phyloP scores from a whole-genome alignment of 2,329 filamentous ascomycete genomes.

The Ophiostoma tasmaniense region DNA sequence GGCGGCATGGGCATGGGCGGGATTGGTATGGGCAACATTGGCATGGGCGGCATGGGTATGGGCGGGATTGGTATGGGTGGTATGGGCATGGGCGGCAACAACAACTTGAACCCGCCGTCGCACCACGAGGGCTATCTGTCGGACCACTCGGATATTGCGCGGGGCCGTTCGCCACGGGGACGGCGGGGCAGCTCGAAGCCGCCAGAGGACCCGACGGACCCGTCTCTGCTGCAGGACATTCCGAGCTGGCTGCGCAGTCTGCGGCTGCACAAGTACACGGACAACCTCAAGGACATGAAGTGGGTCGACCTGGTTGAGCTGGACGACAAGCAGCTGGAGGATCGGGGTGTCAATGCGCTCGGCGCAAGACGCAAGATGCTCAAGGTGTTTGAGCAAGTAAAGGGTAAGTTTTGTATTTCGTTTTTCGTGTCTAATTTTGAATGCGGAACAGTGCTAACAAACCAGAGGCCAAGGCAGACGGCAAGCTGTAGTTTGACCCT shows the following conservation, averaged over 20 bases:
- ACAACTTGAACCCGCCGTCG: background rate
- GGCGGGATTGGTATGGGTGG: background rate
- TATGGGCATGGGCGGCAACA: background rate
- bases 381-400: conserved; percentile 97
- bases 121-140: conserved; percentile 77
- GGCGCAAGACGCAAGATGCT: conserved; percentile 96
- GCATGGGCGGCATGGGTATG: conserved; percentile 34
- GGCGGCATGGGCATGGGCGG: conserved; percentile 9
- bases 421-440: background rate
- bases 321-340: conserved; percentile 87
- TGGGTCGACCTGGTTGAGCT: conserved; percentile 90
- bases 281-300: conserved; percentile 93
- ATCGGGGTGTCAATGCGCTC: conserved; percentile 86
- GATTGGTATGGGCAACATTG: conserved; percentile 2
- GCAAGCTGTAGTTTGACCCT: conserved; percentile 44
- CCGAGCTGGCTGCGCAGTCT: conserved; percentile 92
- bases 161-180: conserved; percentile 85
- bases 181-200: conserved; percentile 93
- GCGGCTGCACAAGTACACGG: conserved; percentile 95
- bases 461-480: conserved; percentile 62
- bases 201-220: conserved; percentile 93
- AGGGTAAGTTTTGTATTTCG: conserved; percentile 40
- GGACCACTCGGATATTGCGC: conserved; percentile 83
- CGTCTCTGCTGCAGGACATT: conserved; percentile 83
- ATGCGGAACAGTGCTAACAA: background rate